Conservation (phyloP, 2,329 filamentous ascomycete genomes). For the Fusarium odoratissimum region DNA sequence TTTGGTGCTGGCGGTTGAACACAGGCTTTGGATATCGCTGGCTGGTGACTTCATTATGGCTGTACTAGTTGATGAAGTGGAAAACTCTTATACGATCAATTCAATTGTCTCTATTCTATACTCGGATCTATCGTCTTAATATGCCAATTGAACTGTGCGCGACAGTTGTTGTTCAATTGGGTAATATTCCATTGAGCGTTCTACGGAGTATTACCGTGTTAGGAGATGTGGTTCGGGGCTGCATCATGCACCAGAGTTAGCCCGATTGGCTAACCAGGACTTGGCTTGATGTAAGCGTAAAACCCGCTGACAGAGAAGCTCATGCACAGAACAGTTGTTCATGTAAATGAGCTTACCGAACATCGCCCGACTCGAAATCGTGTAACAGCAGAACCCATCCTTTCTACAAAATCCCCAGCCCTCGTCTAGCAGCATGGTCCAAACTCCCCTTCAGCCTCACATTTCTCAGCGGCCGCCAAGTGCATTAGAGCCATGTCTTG, state of each 20-base stretch:
- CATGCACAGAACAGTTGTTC: background rate
- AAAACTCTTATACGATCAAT: background rate
- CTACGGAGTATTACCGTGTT: background rate
- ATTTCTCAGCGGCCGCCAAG: background rate
- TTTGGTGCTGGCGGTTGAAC: background rate
- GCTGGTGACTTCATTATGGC: background rate
- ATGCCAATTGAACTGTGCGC: background rate
- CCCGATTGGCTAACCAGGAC: background rate
- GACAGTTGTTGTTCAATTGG: background rate
- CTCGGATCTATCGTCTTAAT: too few species aligned
- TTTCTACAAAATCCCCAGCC: background rate
- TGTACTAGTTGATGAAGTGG: background rate
- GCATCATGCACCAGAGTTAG: background rate
- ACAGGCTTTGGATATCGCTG: background rate
- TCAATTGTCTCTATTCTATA: background rate
- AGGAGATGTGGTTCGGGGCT: too few species aligned
- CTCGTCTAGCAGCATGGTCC: background rate
- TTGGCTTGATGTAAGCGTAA: background rate
- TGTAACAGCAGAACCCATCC: background rate
- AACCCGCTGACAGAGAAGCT: accelerated
- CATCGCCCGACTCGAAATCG: background rate
- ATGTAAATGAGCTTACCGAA: background rate
- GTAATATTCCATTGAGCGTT: background rate
- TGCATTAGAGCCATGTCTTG: accelerated
- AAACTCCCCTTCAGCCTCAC: background rate